Evolutionary conservation across 768 basidiomycete genomes (phyloP).

Genomic region (Pisolithus marmoratus): DNA sequence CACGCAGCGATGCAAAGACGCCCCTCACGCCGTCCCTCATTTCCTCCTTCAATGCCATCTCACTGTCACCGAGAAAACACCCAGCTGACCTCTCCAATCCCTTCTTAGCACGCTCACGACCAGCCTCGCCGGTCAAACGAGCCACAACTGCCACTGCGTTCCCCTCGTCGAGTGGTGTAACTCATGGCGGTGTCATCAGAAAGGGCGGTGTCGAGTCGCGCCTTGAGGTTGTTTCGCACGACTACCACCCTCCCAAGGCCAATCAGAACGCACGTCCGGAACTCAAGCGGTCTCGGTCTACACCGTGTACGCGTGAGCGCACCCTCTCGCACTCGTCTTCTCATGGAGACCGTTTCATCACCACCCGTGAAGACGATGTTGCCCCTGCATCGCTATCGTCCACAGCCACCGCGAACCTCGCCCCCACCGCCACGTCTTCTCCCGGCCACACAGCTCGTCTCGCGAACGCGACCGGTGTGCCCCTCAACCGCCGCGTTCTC

Average conservation of each 20-base stretch:
- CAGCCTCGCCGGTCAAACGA: conserved; percentile 63
- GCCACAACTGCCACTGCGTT: conserved; percentile 44
- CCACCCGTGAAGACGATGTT: conserved; percentile 46
- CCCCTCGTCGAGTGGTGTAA: conserved; percentile 56
- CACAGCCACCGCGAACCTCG: conserved; percentile 38
- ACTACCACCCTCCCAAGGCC: conserved; percentile 57
- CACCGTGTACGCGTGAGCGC: conserved; percentile 47
- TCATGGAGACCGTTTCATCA: conserved; percentile 64
- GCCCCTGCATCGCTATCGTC: conserved; percentile 63
- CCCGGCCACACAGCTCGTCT: conserved; percentile 78
- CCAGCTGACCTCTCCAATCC: conserved; percentile 56
- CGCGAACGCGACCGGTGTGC: conserved; percentile 69
- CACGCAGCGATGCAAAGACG: conserved; percentile 45
- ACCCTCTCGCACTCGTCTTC: conserved; percentile 33
- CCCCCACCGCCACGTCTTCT: conserved; percentile 44
- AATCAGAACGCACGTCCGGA: conserved; percentile 34
- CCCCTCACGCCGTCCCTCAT: conserved; percentile 43
- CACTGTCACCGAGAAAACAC: conserved; percentile 27
- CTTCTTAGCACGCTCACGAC: conserved; percentile 52
- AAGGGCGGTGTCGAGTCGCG: conserved; percentile 75
- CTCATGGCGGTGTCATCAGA: conserved; percentile 53
- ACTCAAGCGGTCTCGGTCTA: conserved; percentile 68
- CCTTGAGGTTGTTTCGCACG: conserved; percentile 69
- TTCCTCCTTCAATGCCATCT: conserved; percentile 35
- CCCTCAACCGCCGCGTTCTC: conserved; percentile 75